phyloP scores from a whole-genome alignment of 2,329 filamentous ascomycete species.

The Immersiporthe knoxdaviesiana region DNA sequence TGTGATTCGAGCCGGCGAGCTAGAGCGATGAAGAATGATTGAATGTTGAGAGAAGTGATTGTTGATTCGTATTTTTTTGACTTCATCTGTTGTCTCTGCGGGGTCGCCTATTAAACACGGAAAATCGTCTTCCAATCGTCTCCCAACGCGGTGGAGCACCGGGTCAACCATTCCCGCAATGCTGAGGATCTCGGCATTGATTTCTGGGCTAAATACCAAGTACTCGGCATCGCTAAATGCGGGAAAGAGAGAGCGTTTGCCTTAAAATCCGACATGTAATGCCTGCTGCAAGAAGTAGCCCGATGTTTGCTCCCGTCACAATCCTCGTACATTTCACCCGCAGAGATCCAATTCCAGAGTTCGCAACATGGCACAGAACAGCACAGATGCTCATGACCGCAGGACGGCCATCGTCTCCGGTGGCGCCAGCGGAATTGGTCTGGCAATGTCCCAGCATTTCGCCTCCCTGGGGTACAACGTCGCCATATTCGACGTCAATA shows the following conservation, averaged over 20 bases:
- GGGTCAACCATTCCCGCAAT: constrained; percentile 20
- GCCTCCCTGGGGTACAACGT: constrained; percentile 40
- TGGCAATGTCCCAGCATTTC: constrained; percentile 41
- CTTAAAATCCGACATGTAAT: not conserved
- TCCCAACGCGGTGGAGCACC: constrained; percentile 13
- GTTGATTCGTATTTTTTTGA: not conserved
- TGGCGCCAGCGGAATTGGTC: constrained; percentile 43
- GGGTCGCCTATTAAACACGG: constrained; percentile 5
- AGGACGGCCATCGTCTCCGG: constrained; percentile 41
- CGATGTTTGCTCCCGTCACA: not conserved
- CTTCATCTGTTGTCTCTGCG: not conserved
- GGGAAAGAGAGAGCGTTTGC: not conserved
- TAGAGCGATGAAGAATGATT: not conserved
- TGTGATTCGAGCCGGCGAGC: not conserved
- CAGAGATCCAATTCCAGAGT: not conserved
- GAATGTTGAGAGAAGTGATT: not conserved
- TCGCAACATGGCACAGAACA: not conserved
- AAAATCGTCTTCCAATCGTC: not conserved
- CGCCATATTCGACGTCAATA: constrained; percentile 41
- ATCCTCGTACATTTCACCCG: not conserved
- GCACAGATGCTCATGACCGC: not conserved
- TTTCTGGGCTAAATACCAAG: not conserved
- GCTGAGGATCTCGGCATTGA: not conserved
- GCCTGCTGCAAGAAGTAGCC: not conserved
- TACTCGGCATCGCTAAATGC: not conserved